phyloP scores from a whole-genome alignment of 2,329 filamentous ascomycete species.

The Xylaria sp. region DNA sequence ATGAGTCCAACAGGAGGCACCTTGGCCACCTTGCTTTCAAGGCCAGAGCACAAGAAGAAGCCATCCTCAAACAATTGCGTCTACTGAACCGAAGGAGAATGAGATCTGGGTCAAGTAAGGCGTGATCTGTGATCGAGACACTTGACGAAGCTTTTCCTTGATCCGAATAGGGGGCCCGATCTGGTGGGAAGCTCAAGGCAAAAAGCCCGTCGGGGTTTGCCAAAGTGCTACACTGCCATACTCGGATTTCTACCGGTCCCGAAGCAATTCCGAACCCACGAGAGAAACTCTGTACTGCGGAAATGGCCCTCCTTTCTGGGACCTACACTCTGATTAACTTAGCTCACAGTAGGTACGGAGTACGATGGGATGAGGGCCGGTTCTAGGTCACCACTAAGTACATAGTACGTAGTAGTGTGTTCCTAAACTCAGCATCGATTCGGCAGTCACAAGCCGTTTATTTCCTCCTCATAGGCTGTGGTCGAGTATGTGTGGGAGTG shows the following conservation, averaged over 20 bases:
- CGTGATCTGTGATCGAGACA: not conserved
- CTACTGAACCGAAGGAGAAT: slow-evolving; percentile 25
- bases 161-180: not conserved
- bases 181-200: not conserved
- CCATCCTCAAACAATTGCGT: not conserved
- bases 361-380: slow-evolving; percentile 5
- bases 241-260: not conserved
- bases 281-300: slow-evolving; percentile 13
- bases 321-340: not conserved
- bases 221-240: not conserved
- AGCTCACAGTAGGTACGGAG: not conserved
- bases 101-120: not conserved
- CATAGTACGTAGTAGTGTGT: not conserved
- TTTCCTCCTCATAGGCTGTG: not conserved
- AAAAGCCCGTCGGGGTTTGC: not conserved
- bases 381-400: not conserved
- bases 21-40: not conserved
- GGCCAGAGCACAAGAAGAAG: slow-evolving; percentile 2
- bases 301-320: slow-evolving; percentile 15
- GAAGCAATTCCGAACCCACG: not conserved
- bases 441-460: not conserved
- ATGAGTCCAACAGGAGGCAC: not conserved
- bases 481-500: not conserved
- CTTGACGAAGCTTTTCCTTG: not conserved
- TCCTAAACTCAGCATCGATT: not conserved